Evolutionary conservation across 2,329 filamentous ascomycete genomes (phyloP).

Genomic region (Geosmithia putterillii): DNA sequence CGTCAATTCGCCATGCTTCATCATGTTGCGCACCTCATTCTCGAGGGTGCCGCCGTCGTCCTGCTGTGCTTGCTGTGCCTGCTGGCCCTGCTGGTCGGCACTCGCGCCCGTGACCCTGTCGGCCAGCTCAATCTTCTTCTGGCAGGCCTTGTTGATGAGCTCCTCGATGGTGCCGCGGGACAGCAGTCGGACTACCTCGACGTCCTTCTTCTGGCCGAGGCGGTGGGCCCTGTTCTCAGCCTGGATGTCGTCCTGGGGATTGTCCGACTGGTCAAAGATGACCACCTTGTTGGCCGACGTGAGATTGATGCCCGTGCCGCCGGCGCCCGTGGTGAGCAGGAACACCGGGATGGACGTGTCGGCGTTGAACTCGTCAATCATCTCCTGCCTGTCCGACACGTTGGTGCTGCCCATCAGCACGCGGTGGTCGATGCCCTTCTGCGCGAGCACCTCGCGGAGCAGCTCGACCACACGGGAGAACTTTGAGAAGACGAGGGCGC

Average conservation of each 20-base stretch:
- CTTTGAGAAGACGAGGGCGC: constrained; percentile 83
- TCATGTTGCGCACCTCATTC: constrained; percentile 30
- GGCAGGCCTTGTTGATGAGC: constrained; percentile 79
- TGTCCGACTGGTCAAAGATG: constrained; percentile 95
- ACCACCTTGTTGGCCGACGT: constrained; percentile 95
- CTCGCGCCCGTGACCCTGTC: constrained; percentile 36
- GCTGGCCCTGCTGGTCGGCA: too few species aligned
- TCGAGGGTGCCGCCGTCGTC: constrained; percentile 22
- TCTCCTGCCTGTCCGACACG: constrained; percentile 70
- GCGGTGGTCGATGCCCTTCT: constrained; percentile 61
- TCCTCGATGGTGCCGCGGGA: constrained; percentile 79
- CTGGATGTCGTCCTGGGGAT: constrained; percentile 96
- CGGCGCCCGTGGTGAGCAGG: constrained; percentile 83
- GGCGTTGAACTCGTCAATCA: constrained; percentile 78
- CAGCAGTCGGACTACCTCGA: constrained; percentile 82
- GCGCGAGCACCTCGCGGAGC: constrained; percentile 67
- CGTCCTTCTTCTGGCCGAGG: constrained; percentile 79
- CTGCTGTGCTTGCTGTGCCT: too few species aligned
- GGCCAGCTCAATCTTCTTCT: constrained; percentile 87
- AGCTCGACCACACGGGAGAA: constrained; percentile 90
- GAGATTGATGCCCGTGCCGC: constrained; percentile 93
- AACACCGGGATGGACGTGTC: constrained; percentile 76
- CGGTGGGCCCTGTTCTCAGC: constrained; percentile 95
- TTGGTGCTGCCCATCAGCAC: constrained; percentile 78
- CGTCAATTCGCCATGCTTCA: constrained; percentile 24